phyloP scores from a whole-genome alignment of 2,329 filamentous ascomycete genomes.

The Polychaeton citri region DNA sequence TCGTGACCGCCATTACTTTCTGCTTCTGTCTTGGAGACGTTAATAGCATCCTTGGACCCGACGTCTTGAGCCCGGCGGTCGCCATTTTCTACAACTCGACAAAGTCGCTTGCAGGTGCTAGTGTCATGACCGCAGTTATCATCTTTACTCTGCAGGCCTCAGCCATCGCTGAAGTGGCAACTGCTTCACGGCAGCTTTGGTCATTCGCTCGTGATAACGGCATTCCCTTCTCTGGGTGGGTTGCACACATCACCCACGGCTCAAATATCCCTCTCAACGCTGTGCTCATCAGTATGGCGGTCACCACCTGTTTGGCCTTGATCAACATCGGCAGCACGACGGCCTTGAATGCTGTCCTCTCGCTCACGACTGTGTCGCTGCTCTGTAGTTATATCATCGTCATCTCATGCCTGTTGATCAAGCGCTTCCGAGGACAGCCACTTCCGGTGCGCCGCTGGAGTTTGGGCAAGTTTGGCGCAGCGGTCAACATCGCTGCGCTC shows the following conservation, averaged over 20 bases:
- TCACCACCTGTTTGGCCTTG: conserved; percentile 17
- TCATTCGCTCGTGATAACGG: conserved; percentile 26
- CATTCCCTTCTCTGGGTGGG: conserved; percentile 7
- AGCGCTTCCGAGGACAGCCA: conserved; percentile 18
- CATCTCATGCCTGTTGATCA: conserved; percentile 23
- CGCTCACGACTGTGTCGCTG: conserved; percentile 24
- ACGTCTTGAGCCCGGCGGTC: conserved; percentile 16
- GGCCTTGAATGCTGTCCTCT: conserved; percentile 29
- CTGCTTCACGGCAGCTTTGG: conserved; percentile 26
- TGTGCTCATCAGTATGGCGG: conserved; percentile 4
- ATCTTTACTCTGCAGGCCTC: conserved; percentile 19
- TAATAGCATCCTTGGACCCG: conserved; percentile 13
- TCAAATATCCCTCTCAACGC: conserved; percentile 13
- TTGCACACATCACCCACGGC: conserved; percentile 8
- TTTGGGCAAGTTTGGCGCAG: conserved; percentile 25
- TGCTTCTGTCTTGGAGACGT: conserved; percentile 22
- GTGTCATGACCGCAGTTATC: conserved; percentile 19
- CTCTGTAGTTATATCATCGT: conserved; percentile 27
- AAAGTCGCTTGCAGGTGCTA: conserved; percentile 18
- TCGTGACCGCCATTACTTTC: conserved; percentile 18
- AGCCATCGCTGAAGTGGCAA: conserved; percentile 23
- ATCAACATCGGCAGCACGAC: conserved; percentile 26
- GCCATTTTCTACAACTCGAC: conserved; percentile 24
- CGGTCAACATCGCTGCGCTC: conserved; percentile 23
- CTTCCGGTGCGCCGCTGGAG: conserved; percentile 25